Percentiles rank a stretch among this genome's conserved stretches.
Conservation (phyloP, 495 filamentous ascomycete species). For the Thermochaetoides thermophila region DNA sequence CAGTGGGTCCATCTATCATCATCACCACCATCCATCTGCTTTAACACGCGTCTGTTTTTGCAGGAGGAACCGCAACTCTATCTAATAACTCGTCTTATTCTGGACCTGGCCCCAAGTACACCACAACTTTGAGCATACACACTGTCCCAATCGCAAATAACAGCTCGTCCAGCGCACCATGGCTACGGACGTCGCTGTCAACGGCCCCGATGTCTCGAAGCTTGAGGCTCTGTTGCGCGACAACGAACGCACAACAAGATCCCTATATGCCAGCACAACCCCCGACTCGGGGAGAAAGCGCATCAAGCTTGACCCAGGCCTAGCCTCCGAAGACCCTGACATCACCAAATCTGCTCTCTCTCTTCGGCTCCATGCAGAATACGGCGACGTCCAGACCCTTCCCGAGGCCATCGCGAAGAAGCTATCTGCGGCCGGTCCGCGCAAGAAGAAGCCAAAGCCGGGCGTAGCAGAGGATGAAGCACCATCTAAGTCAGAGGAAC, state of each 20-base stretch:
- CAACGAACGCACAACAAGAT: constrained; percentile 27
- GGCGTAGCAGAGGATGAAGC: constrained; percentile 29
- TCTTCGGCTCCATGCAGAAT: constrained; percentile 47
- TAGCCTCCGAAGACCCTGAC: constrained; percentile 23
- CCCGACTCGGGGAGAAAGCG: constrained; percentile 24
- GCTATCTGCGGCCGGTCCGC: constrained; percentile 43
- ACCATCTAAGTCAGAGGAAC: constrained; percentile 32
- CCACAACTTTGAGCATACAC: no score
- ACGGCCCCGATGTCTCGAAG: constrained; percentile 10
- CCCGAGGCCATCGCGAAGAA: constrained; percentile 79
- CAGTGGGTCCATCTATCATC: no score
- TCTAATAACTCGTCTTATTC: no score
- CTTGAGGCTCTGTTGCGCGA: constrained; percentile 25
- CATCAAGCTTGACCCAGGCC: constrained; percentile 23
- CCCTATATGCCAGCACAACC: constrained; percentile 22
- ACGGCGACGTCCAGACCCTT: constrained; percentile 63
- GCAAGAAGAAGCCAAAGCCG: constrained; percentile 21
- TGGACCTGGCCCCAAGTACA: no score
- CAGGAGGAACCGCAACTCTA: no score
- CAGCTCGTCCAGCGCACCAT: no score
- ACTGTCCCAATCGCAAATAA: no score
- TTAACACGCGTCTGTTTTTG: no score
- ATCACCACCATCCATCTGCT: no score
- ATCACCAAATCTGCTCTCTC: constrained; percentile 28
- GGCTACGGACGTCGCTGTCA: constrained; percentile 16